These are phyloP conservation scores for Penicillium sp. DNA, from an alignment of 2,329 filamentous ascomycete species.

Conservation along the genomic window DNA sequence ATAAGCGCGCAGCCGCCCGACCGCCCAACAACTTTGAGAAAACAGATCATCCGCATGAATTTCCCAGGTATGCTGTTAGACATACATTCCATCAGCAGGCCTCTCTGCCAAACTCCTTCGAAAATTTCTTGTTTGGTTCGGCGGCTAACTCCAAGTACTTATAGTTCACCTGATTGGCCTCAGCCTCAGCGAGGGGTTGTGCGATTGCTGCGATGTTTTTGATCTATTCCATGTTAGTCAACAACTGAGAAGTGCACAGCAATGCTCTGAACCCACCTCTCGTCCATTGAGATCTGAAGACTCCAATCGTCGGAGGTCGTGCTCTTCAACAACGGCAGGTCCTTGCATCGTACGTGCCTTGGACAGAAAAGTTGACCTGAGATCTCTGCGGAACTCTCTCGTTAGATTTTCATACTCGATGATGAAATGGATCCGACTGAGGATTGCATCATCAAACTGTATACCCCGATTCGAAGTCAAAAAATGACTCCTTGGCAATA, in stretches of 20 bases:
- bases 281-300: no score
- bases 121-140: conserved; percentile 4
- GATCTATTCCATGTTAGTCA: conserved; percentile 13
- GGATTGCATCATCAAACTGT: conserved; percentile 38
- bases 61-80: no score
- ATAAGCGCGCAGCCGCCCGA: no score
- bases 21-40: no score
- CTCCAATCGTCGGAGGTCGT: no score
- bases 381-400: conserved; percentile 18
- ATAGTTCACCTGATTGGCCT: conserved; percentile 8
- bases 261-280: no score
- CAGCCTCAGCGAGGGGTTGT: conserved; percentile 15
- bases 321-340: background rate
- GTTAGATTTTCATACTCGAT: conserved; percentile 29
- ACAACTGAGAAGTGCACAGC: background rate
- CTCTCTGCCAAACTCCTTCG: no score
- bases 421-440: conserved; percentile 35
- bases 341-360: conserved; percentile 15
- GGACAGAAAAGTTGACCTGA: conserved; percentile 31
- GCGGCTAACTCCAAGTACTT: conserved; percentile 14
- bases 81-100: no score
- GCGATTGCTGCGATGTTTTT: conserved; percentile 16
- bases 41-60: no score
- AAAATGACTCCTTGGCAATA: conserved; percentile 42
- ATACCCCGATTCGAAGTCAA: conserved; percentile 40